phyloP scores from a whole-genome alignment of 2,329 filamentous ascomycete genomes.

The Trichoderma harzianum region DNA sequence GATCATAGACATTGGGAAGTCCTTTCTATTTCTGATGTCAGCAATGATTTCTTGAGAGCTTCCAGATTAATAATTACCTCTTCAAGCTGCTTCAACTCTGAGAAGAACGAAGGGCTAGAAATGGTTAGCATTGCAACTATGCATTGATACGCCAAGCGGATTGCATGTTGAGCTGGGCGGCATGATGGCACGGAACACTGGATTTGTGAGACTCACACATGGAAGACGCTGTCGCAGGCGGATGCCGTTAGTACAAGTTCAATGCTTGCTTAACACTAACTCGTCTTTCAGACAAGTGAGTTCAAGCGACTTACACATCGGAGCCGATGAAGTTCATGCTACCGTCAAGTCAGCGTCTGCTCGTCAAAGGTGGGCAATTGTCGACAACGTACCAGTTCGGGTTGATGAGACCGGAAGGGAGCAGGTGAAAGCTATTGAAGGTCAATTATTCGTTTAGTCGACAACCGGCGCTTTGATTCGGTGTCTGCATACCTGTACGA shows the following conservation, averaged over 20 bases:
- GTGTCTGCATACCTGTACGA: background rate
- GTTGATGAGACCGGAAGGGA: background rate
- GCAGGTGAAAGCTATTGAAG: background rate
- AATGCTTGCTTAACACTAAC: background rate
- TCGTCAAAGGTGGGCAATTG: background rate
- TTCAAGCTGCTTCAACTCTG: background rate
- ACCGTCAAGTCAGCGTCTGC: background rate
- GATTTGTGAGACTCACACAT: background rate
- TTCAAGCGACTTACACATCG: background rate
- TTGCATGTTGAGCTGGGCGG: background rate
- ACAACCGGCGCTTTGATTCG: background rate
- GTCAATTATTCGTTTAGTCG: background rate
- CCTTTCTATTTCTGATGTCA: background rate
- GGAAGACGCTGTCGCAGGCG: background rate
- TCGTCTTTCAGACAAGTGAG: background rate
- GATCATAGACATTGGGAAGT: background rate
- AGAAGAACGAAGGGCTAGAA: background rate
- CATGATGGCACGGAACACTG: background rate
- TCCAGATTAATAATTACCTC: background rate
- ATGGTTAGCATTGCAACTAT: background rate
- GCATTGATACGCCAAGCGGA: background rate
- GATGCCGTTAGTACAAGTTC: background rate
- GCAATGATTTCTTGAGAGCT: background rate
- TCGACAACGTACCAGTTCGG: background rate
- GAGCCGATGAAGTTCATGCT: background rate